Conservation (phyloP, 148 eudicot species). For the Vaccinium corymbosum region DNA sequence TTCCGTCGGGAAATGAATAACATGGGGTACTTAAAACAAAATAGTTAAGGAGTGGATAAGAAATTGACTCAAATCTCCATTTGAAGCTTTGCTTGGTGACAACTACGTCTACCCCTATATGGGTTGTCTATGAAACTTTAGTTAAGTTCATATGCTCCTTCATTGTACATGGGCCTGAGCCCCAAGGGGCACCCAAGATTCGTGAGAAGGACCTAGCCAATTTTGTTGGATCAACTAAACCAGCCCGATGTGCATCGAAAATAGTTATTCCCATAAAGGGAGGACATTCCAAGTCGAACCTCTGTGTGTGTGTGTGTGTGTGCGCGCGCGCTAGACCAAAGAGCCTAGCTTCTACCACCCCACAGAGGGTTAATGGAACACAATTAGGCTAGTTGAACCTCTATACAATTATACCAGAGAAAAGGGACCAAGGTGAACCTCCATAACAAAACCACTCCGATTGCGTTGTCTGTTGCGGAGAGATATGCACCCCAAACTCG, state of each 20-base stretch:
- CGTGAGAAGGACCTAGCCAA: neutral
- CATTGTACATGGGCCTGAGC: neutral
- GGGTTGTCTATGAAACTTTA: neutral
- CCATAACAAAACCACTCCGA: neutral
- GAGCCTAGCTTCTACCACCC: neutral
- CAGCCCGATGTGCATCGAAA: neutral
- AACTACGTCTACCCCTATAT: neutral
- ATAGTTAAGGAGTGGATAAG: neutral
- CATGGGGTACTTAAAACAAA: neutral
- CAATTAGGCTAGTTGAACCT: neutral
- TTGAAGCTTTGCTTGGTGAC: neutral
- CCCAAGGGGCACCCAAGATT: neutral
- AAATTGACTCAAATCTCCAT: neutral
- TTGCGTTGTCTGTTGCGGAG: too few relatives aligned
- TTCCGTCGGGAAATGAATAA: neutral
- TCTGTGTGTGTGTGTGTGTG: neutral
- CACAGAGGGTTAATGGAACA: neutral
- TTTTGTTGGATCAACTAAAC: neutral
- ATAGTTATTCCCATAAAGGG: neutral
- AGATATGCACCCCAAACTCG: neutral
- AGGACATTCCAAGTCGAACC: neutral
- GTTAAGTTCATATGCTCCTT: neutral
- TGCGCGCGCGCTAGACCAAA: neutral
- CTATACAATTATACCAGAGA: neutral
- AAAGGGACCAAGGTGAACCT: neutral